phyloP scores from a whole-genome alignment of 441 rosid genomes.

The Macaranga tanarius region DNA sequence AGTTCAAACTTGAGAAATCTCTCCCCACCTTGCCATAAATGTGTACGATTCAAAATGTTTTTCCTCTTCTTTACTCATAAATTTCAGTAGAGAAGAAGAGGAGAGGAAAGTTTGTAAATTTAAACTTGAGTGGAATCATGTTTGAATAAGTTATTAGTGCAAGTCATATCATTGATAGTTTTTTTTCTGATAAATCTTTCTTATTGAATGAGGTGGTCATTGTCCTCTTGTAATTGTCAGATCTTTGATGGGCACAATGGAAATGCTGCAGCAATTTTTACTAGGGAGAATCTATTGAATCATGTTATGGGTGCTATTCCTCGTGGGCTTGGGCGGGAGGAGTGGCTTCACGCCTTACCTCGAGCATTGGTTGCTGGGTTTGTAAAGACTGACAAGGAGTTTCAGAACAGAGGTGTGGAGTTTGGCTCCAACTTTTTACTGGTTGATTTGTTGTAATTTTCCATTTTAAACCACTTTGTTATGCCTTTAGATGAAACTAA shows the following conservation, averaged over 20 bases:
- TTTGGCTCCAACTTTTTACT: conserved; percentile 2
- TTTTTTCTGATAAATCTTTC: conserved; percentile 12
- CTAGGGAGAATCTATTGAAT: conserved; percentile 66
- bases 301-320: conserved; percentile 79
- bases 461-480: background rate
- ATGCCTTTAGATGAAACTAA: conserved; percentile 18
- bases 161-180: conserved; percentile 12
- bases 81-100: too few species aligned
- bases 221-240: conserved; percentile 38
- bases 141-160: conserved; percentile 10
- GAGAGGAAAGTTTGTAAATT: background rate
- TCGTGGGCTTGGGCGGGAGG: conserved; percentile 63
- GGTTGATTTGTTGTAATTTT: conserved; percentile 6
- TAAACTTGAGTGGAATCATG: background rate
- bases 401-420: conserved; percentile 71
- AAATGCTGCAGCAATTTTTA: conserved; percentile 78
- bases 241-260: conserved; percentile 92
- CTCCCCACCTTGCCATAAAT: background rate
- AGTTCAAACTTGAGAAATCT: background rate
- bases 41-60: background rate
- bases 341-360: conserved; percentile 85
- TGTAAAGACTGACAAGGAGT: conserved; percentile 89
- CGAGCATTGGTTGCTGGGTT: conserved; percentile 93
- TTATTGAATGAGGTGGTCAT: conserved; percentile 8
- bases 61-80: background rate